phyloP scores from a whole-genome alignment of 176 grass and related monocot genomes.

The Miscanthus lutarioriparius region DNA sequence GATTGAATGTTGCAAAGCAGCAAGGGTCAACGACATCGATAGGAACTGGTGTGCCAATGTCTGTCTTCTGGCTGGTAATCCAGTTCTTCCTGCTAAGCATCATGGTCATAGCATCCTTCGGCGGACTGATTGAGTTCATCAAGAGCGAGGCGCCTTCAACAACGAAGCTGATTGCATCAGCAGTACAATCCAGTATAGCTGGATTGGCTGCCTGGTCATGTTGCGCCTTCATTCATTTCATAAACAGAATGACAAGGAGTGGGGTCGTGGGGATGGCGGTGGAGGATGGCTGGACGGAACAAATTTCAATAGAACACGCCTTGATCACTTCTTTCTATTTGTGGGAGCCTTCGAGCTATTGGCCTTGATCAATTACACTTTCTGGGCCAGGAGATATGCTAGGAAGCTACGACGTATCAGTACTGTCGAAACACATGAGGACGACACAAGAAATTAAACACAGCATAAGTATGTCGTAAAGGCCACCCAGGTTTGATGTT shows the following conservation, averaged over 20 bases:
- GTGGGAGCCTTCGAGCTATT: constrained; percentile 37
- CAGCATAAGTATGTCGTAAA: background rate
- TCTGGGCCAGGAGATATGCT: constrained; percentile 48
- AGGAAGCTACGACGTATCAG: constrained; percentile 15
- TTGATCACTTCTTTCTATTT: constrained; percentile 48
- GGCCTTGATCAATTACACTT: constrained; percentile 41
- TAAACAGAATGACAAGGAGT: constrained; percentile 1
- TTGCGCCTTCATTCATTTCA: constrained; percentile 31
- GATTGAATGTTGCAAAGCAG: constrained; percentile 33
- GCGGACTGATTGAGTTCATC: constrained; percentile 42
- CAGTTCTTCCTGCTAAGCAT: constrained; percentile 56
- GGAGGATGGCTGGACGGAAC: constrained; percentile 49
- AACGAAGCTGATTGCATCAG: constrained; percentile 17
- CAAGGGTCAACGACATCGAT: background rate
- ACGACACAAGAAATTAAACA: background rate
- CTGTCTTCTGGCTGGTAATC: constrained; percentile 44
- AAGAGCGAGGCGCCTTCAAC: background rate
- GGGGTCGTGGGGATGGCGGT: background rate
- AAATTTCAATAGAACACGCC: constrained; percentile 40
- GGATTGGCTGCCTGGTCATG: constrained; percentile 41
- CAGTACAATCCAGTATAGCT: background rate
- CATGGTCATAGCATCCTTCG: constrained; percentile 42
- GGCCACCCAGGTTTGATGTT: no score
- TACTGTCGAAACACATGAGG: background rate
- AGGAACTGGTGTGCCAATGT: constrained; percentile 35